Evolutionary conservation across 257 asterid species (phyloP).

Genomic region (Echium plantagineum): DNA sequence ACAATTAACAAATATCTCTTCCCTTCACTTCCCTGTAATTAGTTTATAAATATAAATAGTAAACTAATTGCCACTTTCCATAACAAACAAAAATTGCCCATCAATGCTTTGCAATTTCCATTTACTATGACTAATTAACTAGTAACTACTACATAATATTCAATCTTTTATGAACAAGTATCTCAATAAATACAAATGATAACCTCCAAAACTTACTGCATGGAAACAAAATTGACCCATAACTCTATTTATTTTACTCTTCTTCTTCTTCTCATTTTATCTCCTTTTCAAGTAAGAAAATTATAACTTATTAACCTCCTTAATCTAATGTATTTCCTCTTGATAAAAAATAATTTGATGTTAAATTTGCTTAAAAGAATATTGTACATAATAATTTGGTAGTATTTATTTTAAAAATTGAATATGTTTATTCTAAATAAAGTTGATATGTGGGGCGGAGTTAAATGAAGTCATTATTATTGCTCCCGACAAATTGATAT

Average conservation of each 20-base stretch:
- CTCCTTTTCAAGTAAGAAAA: not conserved
- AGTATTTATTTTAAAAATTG: no score
- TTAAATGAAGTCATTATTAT: not conserved
- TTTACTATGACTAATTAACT: no score
- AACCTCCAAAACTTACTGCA: constrained; percentile 8
- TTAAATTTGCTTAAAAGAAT: no score
- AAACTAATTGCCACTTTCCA: constrained; percentile 16
- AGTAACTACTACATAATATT: not conserved
- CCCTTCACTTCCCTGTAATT: constrained; percentile 50
- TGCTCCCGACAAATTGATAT: constrained; percentile 6
- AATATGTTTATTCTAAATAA: constrained; percentile 6
- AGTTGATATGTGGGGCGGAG: constrained; percentile 1
- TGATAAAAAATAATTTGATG: no score
- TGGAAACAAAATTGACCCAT: constrained; percentile 37
- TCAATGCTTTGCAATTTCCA: constrained; percentile 2
- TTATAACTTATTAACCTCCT: no score
- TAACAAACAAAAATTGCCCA: constrained; percentile 32
- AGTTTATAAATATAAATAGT: no score
- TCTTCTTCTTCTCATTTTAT: not conserved
- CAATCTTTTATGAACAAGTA: not conserved
- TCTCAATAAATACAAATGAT: not conserved
- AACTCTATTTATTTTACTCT: constrained; percentile 5
- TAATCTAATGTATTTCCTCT: no score
- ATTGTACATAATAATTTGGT: no score
- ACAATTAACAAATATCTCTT: constrained; percentile 21